Base-by-base conservation (phyloP, 495 filamentous ascomycete species). In the Podospora pseudopauciseta region DNA sequence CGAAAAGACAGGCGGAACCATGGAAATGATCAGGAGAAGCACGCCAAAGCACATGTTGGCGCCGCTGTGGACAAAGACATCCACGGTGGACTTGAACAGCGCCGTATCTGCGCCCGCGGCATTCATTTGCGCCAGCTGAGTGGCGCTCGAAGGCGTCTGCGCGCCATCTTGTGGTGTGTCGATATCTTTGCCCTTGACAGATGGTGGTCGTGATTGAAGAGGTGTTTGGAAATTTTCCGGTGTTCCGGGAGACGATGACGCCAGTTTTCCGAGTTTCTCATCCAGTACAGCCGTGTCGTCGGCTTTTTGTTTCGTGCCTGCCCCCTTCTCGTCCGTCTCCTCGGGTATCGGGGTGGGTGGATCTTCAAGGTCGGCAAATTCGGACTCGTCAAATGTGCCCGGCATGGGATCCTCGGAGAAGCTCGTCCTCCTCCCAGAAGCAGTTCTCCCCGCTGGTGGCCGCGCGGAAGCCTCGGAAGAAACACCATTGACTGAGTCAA, bases 1-100 rank as follows among this genome's bases (percentile, higher is more conserved):
- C 65, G 85, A 87, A 77, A 99, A 96, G 7, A 92, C 88, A 0
- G 95, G 95, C 0, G 95, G 96, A 0, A 99, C 86, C 85, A 97
- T 91, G 30, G 92, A 93, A 18, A 98, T 87, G 49, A 99, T 82
- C 2, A 97, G 80, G 1, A 95, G 84, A 0, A 99, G 83, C 53
- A 96, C 83, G 13, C 95, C 95, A 68, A 93, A 97, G 72, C 92
- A 97, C 72, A 97, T 89, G 70, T 90, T 93, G 4, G 89, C 86
- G 2, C 93, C 94, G 4, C 93, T 93, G 74, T 96, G 91, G 26
- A 97, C 86, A 73, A 97, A 98, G 60, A 90, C 80, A 76, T 98
- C 93, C 57, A 93, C 87, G 1, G 89, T 86, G 53, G 90, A 83
- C 56, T 81, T 84, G 75, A 92, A 91, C 7, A 87, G 80, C 11